These are phyloP conservation scores for Apiosordaria backusii DNA, from an alignment of 495 filamentous ascomycete species.

Conservation along the genomic window DNA sequence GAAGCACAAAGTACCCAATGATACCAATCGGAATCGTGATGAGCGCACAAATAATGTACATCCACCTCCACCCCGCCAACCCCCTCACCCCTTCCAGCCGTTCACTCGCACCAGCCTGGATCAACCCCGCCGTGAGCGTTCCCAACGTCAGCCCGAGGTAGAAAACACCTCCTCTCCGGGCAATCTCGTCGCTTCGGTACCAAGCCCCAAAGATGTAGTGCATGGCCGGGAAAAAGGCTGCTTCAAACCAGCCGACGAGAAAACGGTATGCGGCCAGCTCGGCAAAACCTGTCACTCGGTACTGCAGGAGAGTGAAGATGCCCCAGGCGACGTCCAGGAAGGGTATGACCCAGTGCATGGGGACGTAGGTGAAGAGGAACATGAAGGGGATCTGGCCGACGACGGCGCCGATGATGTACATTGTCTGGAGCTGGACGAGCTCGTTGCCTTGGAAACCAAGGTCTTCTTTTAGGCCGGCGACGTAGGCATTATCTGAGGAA, in stretches of 20 bases:
- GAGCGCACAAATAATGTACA: slow-evolving; percentile 51
- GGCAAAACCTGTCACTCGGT: slow-evolving; percentile 30
- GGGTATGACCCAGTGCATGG: slow-evolving; percentile 48
- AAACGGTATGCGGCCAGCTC: slow-evolving; percentile 31
- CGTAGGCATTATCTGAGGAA: slow-evolving; percentile 38
- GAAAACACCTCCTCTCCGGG: slow-evolving; percentile 47
- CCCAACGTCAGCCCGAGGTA: slow-evolving; percentile 49
- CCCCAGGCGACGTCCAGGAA: slow-evolving; percentile 44
- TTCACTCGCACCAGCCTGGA: slow-evolving; percentile 45
- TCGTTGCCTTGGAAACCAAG: slow-evolving; percentile 47
- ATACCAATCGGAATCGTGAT: slow-evolving; percentile 50
- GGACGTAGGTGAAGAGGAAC: slow-evolving; percentile 49
- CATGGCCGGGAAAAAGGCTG: slow-evolving; percentile 27
- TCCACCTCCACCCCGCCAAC: slow-evolving; percentile 50
- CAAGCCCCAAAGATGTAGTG: slow-evolving; percentile 30
- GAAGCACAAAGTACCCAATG: slow-evolving; percentile 41
- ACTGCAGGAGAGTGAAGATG: slow-evolving; percentile 47
- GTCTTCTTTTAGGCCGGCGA: slow-evolving; percentile 38
- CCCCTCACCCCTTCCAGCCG: slow-evolving; percentile 46
- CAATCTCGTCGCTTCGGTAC: slow-evolving; percentile 33
- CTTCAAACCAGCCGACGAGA: slow-evolving; percentile 30
- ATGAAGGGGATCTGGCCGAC: slow-evolving; percentile 50
- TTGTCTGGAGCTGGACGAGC: slow-evolving; percentile 46
- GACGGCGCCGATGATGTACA: slow-evolving; percentile 51
- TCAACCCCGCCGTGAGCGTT: slow-evolving; percentile 48